phyloP scores from a whole-genome alignment of 2,329 filamentous ascomycete genomes.

The Penicillium palitans region DNA sequence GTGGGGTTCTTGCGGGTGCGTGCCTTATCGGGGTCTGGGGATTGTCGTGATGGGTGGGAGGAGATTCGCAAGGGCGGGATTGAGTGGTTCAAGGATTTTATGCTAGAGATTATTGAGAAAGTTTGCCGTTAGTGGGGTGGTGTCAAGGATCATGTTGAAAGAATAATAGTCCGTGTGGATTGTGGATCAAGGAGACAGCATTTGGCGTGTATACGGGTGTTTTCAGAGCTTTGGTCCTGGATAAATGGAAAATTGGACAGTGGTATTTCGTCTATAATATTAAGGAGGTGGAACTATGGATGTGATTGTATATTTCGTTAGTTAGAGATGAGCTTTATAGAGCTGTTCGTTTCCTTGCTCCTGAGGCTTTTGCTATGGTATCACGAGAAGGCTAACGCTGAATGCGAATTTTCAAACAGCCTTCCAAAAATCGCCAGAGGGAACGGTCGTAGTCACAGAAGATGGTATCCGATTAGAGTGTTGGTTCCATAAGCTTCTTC shows the following conservation, averaged over 20 bases:
- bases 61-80: neutral
- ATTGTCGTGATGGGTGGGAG: neutral
- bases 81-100: neutral
- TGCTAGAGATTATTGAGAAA: neutral
- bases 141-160: too few relatives aligned
- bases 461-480: neutral
- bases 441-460: neutral
- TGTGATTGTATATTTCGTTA: neutral
- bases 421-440: too few relatives aligned
- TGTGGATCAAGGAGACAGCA: conserved; percentile 22
- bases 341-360: conserved; percentile 1
- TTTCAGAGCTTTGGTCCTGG: conserved; percentile 22
- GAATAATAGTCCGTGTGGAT: too few relatives aligned
- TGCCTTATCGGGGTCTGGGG: neutral
- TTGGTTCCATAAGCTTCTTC: conserved; percentile 29
- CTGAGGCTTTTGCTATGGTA: neutral
- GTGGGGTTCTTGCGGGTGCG: conserved; percentile 33
- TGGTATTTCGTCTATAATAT: conserved; percentile 36
- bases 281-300: conserved; percentile 21
- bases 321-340: neutral
- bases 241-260: conserved; percentile 23
- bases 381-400: neutral
- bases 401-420: neutral
- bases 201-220: conserved; percentile 18
- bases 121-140: neutral